Evolutionary conservation across 2,329 filamentous ascomycete species (phyloP).

Genomic region (Drechslerella stenobrocha): DNA sequence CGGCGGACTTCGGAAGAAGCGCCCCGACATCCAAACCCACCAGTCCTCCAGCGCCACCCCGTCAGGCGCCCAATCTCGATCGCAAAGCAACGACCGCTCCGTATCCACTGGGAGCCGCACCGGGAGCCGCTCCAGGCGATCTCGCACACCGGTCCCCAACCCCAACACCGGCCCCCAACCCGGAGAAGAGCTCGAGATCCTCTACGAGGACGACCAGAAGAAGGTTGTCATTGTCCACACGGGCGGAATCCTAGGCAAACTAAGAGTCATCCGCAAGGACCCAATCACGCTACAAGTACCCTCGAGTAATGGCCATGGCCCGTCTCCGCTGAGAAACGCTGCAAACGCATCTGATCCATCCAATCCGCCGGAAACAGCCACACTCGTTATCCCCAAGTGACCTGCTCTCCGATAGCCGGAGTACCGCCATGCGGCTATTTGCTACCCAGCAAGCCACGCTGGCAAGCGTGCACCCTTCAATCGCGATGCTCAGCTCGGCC

Average conservation of each 20-base stretch:
- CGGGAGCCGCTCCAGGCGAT: slow-evolving; percentile 25
- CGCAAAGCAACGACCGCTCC: slow-evolving; percentile 34
- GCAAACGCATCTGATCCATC: slow-evolving; percentile 18
- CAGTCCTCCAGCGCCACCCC: slow-evolving; percentile 16
- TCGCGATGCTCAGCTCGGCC: neutral
- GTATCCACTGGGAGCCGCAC: slow-evolving; percentile 9
- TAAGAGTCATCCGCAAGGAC: slow-evolving; percentile 37
- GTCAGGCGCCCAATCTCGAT: slow-evolving; percentile 19
- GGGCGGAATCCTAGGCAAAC: slow-evolving; percentile 33
- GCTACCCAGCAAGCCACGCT: neutral
- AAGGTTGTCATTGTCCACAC: slow-evolving; percentile 40
- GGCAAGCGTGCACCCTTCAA: neutral
- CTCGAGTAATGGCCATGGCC: slow-evolving; percentile 8
- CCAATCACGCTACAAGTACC: neutral
- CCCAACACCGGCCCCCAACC: slow-evolving; percentile 45
- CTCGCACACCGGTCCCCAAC: slow-evolving; percentile 37
- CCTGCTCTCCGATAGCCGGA: neutral
- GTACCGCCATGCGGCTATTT: neutral
- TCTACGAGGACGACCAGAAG: slow-evolving; percentile 39
- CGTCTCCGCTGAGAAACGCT: slow-evolving; percentile 41
- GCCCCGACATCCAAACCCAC: slow-evolving; percentile 25
- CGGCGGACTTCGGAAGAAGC: slow-evolving; percentile 41
- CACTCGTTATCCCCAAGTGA: slow-evolving; percentile 37
- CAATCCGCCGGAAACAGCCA: slow-evolving; percentile 9
- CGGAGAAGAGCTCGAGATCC: slow-evolving; percentile 19